Base-by-base conservation (phyloP, 306 rosid genomes). In the Prunus davidiana region DNA sequence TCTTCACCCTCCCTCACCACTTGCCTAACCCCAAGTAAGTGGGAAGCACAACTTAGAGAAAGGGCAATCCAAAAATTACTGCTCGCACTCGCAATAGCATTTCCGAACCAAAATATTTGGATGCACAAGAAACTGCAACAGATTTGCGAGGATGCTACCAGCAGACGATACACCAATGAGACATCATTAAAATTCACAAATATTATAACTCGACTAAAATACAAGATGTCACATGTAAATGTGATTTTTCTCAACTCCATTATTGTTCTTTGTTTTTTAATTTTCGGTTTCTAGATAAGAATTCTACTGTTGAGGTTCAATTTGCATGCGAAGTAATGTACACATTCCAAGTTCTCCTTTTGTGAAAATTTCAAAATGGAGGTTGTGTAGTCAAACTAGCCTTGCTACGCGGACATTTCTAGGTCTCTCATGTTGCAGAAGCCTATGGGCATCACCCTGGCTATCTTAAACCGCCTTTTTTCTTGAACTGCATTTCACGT, bases 281-380 rank as follows among this genome's bases (percentile, higher is more conserved):
- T 38, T 38, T 38, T 38, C 43, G 0, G 43, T 38, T 1, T 38
- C 43, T 38, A 1, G 9, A 8, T 6, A 38, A 38, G 43, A 38
- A 38, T 6, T 38, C 2, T 38, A 38, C 43, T 38, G 43, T 38
- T 38, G 2, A 38, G 9, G 43, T 38, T 38, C 2, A 38, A 43
- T 41, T 20, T 2, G 69, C 47, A 5, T 64, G 16, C 25, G 2
- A 4, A 12, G 60, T 15, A 69, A 14, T 49, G 66, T 61, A 50
- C 62, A 28, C 52, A 38, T 51, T 51, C 18, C 12, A 54, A 28
- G 20, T 10, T 19, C 12, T 54, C 51, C 47, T 19, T 32, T 70
- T 11, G 8, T 16, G 63, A 71, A 28, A 71, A 71, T 30, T 70
- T 70, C 75, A 30, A 52, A 52, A 30, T 55, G 19, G 45, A 71